These are phyloP conservation scores for Candida chauliodis DNA, from an alignment of 805 yeast genomes.

Conservation along the genomic window DNA sequence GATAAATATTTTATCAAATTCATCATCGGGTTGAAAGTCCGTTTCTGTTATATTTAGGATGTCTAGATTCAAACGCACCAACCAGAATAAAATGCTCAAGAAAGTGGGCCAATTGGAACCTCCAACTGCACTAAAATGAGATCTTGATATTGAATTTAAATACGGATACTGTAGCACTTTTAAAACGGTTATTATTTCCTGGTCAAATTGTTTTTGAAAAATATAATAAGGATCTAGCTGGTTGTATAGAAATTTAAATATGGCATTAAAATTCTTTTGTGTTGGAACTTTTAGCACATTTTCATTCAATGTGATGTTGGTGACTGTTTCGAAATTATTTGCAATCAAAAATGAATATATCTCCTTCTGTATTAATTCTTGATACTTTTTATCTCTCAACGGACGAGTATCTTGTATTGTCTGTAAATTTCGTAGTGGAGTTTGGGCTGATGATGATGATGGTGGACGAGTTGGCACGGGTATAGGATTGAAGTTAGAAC, in stretches of 20 bases:
- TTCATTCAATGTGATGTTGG: slow-evolving; percentile 63
- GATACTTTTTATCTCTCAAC: slow-evolving; percentile 67
- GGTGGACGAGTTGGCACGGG: slow-evolving; percentile 9
- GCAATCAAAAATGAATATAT: slow-evolving; percentile 59
- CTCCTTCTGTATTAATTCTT: slow-evolving; percentile 60
- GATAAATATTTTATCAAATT: slow-evolving; percentile 49
- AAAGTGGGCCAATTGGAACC: slow-evolving; percentile 85
- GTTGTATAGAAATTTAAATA: slow-evolving; percentile 77
- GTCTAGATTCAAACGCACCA: slow-evolving; percentile 52
- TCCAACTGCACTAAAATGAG: slow-evolving; percentile 88
- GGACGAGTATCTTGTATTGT: slow-evolving; percentile 63
- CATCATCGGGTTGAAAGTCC: slow-evolving; percentile 39
- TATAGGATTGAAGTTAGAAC: slow-evolving; percentile 8
- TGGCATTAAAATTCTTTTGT: slow-evolving; percentile 75
- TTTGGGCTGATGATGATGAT: slow-evolving; percentile 11
- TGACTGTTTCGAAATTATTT: slow-evolving; percentile 70
- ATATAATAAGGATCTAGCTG: slow-evolving; percentile 76
- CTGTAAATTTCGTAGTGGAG: slow-evolving; percentile 4
- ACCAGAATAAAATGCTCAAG: slow-evolving; percentile 81
- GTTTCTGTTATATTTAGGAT: slow-evolving; percentile 26
- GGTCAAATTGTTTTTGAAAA: slow-evolving; percentile 66
- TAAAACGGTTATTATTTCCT: slow-evolving; percentile 67
- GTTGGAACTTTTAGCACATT: slow-evolving; percentile 74
- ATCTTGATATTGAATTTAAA: slow-evolving; percentile 72
- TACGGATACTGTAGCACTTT: slow-evolving; percentile 74